Conservation (phyloP, 768 basidiomycete species). For the Crucibulum laeve region DNA sequence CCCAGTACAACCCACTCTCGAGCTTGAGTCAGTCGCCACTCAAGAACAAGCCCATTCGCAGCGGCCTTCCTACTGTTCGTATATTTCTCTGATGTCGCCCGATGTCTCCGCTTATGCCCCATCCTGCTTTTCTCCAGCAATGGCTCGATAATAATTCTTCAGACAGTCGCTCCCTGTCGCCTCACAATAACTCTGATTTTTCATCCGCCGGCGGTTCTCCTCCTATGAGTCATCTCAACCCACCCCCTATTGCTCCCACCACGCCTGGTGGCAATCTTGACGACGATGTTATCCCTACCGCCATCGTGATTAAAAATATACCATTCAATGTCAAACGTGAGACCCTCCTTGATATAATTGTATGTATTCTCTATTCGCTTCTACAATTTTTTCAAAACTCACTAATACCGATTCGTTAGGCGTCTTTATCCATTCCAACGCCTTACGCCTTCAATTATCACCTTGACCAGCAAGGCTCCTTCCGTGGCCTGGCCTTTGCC, state of each 20-base stretch:
- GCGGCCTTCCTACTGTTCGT: constrained; percentile 72
- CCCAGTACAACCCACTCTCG: constrained; percentile 50
- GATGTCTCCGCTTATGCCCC: constrained; percentile 12
- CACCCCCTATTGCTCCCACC: constrained; percentile 41
- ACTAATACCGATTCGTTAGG: constrained; percentile 37
- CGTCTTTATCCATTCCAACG: constrained; percentile 88
- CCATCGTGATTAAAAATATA: constrained; percentile 99
- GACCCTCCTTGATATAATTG: constrained; percentile 94
- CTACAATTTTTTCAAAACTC: constrained; percentile 9
- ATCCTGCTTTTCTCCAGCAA: constrained; percentile 49
- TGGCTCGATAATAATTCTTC: constrained; percentile 73
- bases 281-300: constrained; percentile 96
- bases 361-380: constrained; percentile 38
- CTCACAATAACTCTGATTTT: constrained; percentile 85
- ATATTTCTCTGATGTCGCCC: constrained; percentile 14
- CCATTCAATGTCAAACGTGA: constrained; percentile 98
- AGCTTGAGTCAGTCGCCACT: constrained; percentile 61
- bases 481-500: constrained; percentile 96
- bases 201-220: constrained; percentile 86
- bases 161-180: constrained; percentile 80
- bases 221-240: constrained; percentile 45
- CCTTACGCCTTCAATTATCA: constrained; percentile 99
- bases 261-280: constrained; percentile 53
- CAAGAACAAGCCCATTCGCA: constrained; percentile 70
- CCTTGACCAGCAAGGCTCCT: constrained; percentile 91